Evolutionary conservation across 345 rosid genomes (phyloP), one percentile per base, ranked within the genome.

Genomic region (Citrus cavaleriei): DNA sequence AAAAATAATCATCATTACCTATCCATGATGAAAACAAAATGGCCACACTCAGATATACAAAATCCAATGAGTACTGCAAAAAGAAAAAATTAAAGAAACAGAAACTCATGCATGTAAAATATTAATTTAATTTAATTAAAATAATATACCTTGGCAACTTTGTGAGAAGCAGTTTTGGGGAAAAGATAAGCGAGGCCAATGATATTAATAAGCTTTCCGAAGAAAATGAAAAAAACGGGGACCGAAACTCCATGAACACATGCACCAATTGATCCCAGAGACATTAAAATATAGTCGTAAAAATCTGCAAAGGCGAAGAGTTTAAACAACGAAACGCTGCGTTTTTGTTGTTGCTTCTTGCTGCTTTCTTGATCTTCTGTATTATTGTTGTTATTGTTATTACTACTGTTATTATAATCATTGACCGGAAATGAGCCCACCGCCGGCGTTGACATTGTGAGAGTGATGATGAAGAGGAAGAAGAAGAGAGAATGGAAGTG

Each of bases 51-150:
- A 96, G 89, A 77, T 96, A 96, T 4, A 96, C 91, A 83, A 96
- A 96, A 88, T 94, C 98, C 98, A 96, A 82, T 0, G 99, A 91
- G 82, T 96, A 96, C 99, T 96, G 98, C 91, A 89, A 62, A 37
- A 21, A 77, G n/a, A 42, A 32, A 9, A 14, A 35, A n/a, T 67
- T 10, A 63, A 49, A 55, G 72, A 2, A 83, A 51, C 35, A 34
- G 19, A 37, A 73, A 76, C 61, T n/a, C 57, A 54, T 5, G 63
- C 63, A 14, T 18, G n/a, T 5, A 18, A 0, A 54, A 18, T 54
- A 54, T 16, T 51, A 51, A 18, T 37, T 54, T 35, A 35, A 35
- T 35, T 18, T 19, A 37, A 13, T 38, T 28, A 10, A 46, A 12
- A 46, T 46, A 46, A 46, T 46, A 22, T 69, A 93, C 99, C 98